A percentile compares a stretch with the other conserved stretches of the same genome.
Conservation (phyloP, 2,329 filamentous ascomycete species). For the Alternaria ethzedia region DNA sequence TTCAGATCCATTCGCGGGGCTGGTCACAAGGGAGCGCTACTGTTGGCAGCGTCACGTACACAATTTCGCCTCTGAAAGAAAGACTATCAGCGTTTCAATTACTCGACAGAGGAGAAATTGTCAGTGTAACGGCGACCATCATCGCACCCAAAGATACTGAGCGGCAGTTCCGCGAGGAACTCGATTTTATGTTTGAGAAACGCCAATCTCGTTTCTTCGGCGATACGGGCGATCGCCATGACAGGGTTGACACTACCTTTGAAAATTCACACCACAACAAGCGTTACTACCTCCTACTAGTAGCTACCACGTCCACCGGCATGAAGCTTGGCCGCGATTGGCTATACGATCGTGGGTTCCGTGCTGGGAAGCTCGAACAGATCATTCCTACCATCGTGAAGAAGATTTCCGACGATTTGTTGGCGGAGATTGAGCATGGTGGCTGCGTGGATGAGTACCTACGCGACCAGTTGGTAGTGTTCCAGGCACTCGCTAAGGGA, state of each 20-base stretch:
- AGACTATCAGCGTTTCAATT: conserved; percentile 48
- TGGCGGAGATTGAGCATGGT: conserved; percentile 53
- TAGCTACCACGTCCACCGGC: conserved; percentile 58
- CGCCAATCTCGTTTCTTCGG: conserved; percentile 17
- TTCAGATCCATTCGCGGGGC: conserved; percentile 56
- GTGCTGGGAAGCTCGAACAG: conserved; percentile 26
- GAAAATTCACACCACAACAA: conserved; percentile 54
- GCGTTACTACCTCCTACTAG: conserved; percentile 61
- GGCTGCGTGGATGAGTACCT: conserved; percentile 62
- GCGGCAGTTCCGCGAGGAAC: conserved; percentile 31
- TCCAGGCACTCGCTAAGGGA: conserved; percentile 61
- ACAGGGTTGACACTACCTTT: conserved; percentile 33
- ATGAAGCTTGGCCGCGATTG: conserved; percentile 60
- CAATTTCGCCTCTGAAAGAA: conserved; percentile 51
- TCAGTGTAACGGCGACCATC: conserved; percentile 45
- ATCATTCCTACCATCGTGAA: conserved; percentile 49
- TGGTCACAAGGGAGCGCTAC: conserved; percentile 58
- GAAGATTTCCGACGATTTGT: conserved; percentile 54
- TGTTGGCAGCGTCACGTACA: conserved; percentile 59
- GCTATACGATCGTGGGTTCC: conserved; percentile 50
- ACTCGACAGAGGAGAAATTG: conserved; percentile 31
- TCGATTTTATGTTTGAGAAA: conserved; percentile 32
- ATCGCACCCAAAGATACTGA: conserved; percentile 47
- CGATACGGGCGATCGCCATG: not conserved
- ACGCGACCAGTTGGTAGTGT: conserved; percentile 66